phyloP scores from a whole-genome alignment of 371 early-diverging fungal species.

The Mortierella sp. region DNA sequence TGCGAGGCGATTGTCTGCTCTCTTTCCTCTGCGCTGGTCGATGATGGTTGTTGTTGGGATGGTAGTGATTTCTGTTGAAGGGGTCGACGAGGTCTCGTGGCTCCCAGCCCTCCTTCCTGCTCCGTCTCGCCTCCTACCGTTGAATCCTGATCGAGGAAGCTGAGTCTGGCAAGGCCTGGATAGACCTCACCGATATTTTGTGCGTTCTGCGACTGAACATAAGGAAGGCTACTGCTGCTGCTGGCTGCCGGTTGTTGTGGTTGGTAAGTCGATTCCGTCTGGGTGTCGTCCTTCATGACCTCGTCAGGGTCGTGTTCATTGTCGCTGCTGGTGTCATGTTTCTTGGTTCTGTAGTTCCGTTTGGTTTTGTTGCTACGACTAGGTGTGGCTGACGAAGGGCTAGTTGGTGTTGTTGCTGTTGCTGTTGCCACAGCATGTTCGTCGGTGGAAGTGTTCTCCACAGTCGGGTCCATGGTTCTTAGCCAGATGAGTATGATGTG shows the following conservation, averaged over 20 bases:
- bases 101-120: not conserved
- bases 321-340: constrained; percentile 18
- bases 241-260: not conserved
- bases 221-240: constrained; percentile 11
- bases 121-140: not conserved
- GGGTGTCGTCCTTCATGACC: constrained; percentile 7
- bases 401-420: constrained; percentile 8
- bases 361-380: constrained; percentile 18
- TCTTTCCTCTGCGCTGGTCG: not conserved
- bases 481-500: not conserved
- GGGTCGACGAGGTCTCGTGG: constrained; percentile 21
- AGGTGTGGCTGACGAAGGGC: not conserved
- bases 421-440: not conserved
- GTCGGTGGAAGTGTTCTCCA: not conserved
- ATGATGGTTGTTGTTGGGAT: not conserved
- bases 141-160: constrained; percentile 51
- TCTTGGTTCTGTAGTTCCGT: constrained; percentile 45
- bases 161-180: constrained; percentile 43
- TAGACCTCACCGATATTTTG: constrained; percentile 48
- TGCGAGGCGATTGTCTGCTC: not conserved
- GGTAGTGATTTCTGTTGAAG: constrained; percentile 26
- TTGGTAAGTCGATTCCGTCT: not conserved
- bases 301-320: not conserved
- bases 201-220: constrained; percentile 49
- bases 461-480: constrained; percentile 23